Base-by-base conservation (phyloP, 1,139 yeast species). In the Taiozyma sp. region DNA sequence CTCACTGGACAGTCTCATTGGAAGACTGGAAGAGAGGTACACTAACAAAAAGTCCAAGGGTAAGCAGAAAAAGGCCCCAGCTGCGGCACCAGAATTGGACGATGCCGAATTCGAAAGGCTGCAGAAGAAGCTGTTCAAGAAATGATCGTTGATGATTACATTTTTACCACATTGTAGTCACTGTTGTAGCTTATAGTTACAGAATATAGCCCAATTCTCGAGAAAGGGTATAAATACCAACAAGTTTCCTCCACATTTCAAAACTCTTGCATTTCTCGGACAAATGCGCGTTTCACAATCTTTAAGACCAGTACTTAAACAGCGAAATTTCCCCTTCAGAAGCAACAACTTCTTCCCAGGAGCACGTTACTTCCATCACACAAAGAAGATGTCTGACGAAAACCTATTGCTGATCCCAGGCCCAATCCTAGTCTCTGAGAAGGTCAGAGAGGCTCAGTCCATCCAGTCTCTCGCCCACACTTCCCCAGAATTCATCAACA, bases 401-500 rank as follows among this genome's bases (percentile, higher is more conserved):
- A 61, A 64, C 51, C 55, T 67, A 16, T 78, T 91, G 60, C 74
- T 91, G 75, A 88, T 91, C 61, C 98, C 97, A 42, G 98, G 98
- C 47, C 97, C 98, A 54, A 87, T 92, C 67, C 95, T 88, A 70
- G 84, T 92, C 70, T 84, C 92, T 48, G 90, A 87, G 60, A 80
- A 76, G 54, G 98, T 92, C 48, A 80, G 88, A 60, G 74, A 75
- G 46, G 96, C 97, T 51, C 86, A 88, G 87, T 74, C 91, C 44
- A 85, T 89, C 45, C 95, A 93, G 34, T 84, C 96, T 5, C 83
- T 88, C 64, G 87, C 96, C 16, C 98, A 91, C 70, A 89, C 96
- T 45, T 82, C 95, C n/a, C 93, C 95, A 8, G 91, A 88, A 61
- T 92, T 92, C 65, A 77, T 87, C 56, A 72, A 77, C 47, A 83